Base-by-base conservation (phyloP, 1,139 yeast species). In the Hanseniaspora gamundiae region DNA sequence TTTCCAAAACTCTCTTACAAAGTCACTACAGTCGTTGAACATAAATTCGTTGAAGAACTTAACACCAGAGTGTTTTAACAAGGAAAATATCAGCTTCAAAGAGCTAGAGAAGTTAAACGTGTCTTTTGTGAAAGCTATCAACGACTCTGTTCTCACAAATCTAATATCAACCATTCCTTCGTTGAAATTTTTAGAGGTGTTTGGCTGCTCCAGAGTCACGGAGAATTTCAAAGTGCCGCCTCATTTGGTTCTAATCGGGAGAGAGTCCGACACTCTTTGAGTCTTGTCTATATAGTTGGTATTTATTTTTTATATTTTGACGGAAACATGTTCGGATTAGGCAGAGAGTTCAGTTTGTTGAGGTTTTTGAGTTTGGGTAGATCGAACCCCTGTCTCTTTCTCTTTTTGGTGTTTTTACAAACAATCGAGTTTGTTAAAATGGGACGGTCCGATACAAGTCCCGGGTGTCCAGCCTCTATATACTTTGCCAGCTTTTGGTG, bases 101-200 rank as follows among this genome's bases (percentile, higher is more conserved):
- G 67, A 76, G 35, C 62, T 87, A 43, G 75, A 85, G 0, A 70
- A 75, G 22, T 56, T 82, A 26, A 91, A 87, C 58, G 55, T 76
- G 13, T 91, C 95, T 0, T 87, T 87, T 64, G 85, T 85, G 2
- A 67, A 93, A 42, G 67, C 77, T 19, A 72, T 84, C 4, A 85
- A 84, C 59, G 83, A 86, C 61, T 73, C 69, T 29, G 68, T 78
- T 1, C 59, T 85, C 13, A 69, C 70, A 27, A 56, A 71, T 20
- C 52, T 85, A 17, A 72, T 79, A 8, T 65, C 70, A 24, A 66
- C 69, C 14, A 81, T 91, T 52, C 74, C 79, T 0, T 74, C 73
- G 42, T 61, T 87, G 47, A 69, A 71, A 39, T 66, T 83, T 11
- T 56, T 87, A 45, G 95, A 85, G 55, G 85, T 84, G 5, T 84